Percentiles rank a stretch among this genome's conserved stretches.
phyloP scores from a whole-genome alignment of 176 grass and related monocot genomes.

The Triticum dicoccoides region DNA sequence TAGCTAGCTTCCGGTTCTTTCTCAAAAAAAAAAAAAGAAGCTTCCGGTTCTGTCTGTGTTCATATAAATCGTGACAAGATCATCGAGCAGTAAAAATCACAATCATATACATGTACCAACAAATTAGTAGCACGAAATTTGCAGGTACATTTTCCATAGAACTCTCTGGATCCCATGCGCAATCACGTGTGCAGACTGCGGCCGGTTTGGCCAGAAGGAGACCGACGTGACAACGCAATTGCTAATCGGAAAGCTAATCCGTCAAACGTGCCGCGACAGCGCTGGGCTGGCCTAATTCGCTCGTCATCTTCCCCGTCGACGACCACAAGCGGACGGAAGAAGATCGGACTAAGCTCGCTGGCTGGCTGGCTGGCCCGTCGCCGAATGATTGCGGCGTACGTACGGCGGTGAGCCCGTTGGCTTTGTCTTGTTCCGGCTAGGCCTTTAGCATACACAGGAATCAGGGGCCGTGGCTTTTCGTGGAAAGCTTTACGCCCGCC shows the following conservation, averaged over 20 bases:
- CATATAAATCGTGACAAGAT: too few species aligned
- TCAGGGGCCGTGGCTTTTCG: neutral
- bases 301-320: neutral
- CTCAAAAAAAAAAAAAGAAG: too few species aligned
- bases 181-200: neutral
- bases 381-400: neutral
- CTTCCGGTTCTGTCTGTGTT: too few species aligned
- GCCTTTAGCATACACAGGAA: neutral
- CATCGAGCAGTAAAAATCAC: too few species aligned
- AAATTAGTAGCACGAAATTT: neutral
- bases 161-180: neutral
- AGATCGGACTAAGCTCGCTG: neutral
- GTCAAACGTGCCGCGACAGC: neutral
- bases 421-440: neutral
- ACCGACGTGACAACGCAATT: neutral
- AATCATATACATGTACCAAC: too few species aligned
- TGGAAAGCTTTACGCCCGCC: neutral
- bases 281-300: neutral
- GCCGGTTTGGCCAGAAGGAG: too few species aligned
- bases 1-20: too few species aligned
- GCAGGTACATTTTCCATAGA: neutral
- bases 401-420: neutral
- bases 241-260: neutral
- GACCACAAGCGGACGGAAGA: neutral
- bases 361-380: neutral